Evolutionary conservation across 78 protist genomes (phyloP).

Genomic region (Dictyostelium firmibasis): DNA sequence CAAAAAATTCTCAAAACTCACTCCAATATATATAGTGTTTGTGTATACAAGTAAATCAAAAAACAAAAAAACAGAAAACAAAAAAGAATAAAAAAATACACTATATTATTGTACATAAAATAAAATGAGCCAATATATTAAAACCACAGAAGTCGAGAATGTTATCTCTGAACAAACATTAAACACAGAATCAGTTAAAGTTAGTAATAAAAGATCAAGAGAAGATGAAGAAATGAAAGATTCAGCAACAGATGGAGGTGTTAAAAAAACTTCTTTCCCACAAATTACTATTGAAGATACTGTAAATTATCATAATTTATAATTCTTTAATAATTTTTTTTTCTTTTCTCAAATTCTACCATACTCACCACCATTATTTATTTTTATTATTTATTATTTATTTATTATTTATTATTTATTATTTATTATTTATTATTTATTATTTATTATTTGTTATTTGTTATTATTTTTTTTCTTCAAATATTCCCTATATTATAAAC

Average conservation of each 20-base stretch:
- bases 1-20: background rate
- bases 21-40: background rate
- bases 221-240: conserved; percentile 53
- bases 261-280: conserved; percentile 57
- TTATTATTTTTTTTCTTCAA: too few relatives aligned
- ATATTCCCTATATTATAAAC: too few relatives aligned
- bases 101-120: background rate
- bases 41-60: background rate
- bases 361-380: background rate
- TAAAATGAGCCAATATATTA: background rate
- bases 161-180: conserved; percentile 19
- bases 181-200: conserved; percentile 22
- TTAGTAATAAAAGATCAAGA: conserved; percentile 37
- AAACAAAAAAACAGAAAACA: background rate
- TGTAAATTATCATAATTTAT: background rate
- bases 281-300: conserved; percentile 56
- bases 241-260: background rate
- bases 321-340: background rate
- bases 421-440: too few relatives aligned
- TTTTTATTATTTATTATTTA: background rate
- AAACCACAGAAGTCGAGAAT: conserved; percentile 7
- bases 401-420: too few relatives aligned
- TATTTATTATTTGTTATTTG: too few relatives aligned
- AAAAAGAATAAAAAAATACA: background rate
- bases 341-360: background rate